Percentiles rank a stretch among this genome's conserved stretches.
Evolutionary conservation across 164 flowering plant genomes (phyloP).

Genomic region (grape (Vitis vinifera)): ASM3070453v1 NC_081806.1:2528001-2528500

Average conservation of each 20-base stretch:
- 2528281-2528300: constrained; percentile 42
- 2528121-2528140: constrained; percentile 16
- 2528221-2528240: constrained; percentile 30
- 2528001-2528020: constrained; percentile 12
- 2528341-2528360: not conserved
- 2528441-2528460: constrained; percentile 47
- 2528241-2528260: constrained; percentile 47
- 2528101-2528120: constrained; percentile 10
- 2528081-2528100: not conserved
- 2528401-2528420: not conserved
- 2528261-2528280: constrained; percentile 50
- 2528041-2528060: constrained; percentile 3
- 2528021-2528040: constrained; percentile 4
- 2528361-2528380: not conserved
- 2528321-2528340: constrained; percentile 12
- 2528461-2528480: constrained; percentile 51
- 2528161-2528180: constrained; percentile 27
- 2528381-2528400: constrained; percentile 3
- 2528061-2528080: constrained; percentile 11
- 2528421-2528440: constrained; percentile 29
- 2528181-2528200: constrained; percentile 26
- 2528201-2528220: constrained; percentile 27
- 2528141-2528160: constrained; percentile 23
- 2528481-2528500: constrained; percentile 55
- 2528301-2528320: constrained; percentile 17